Base-by-base conservation (phyloP, 2,329 filamentous ascomycete species). In the Rhinocladiella mackenziei region DNA sequence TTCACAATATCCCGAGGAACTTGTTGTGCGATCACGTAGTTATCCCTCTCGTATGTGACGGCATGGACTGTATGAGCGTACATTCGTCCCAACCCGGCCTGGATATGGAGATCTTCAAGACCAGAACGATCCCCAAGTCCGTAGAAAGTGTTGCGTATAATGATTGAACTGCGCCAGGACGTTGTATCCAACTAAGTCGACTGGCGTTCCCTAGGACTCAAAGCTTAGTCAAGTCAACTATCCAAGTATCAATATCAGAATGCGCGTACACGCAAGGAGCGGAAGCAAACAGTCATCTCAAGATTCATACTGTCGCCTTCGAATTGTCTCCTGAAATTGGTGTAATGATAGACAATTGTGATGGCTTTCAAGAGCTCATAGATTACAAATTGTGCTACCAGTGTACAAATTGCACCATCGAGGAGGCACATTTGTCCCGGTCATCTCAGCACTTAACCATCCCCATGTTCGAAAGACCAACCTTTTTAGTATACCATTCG, bases 21-120 rank as follows among this genome's bases (percentile, higher is more conserved):
- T 53, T 70, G 66, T 41, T 66, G 64, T 44, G 60, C 62, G 23
- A 69, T 58, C 5, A 68, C 65, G 39, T 62, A 66, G 38, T 68
- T 69, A 39, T 70, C 67, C 2, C 66, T 66, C 36, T 68, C 65
- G 20, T 64, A 63, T 0, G 64, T 66, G 14, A 45, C 40, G 9
- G 45, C 31, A 26, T 45, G 41, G 19, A 45, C 37, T 8, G 42
- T 15, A 34, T 52, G 40, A 10, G 41, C 49, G 23, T 52, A 52
- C 48, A 50, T 50, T 22, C 48, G 31, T 17, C 48, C 48, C 13
- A 50, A 50, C 4, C 48, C 54, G 1, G 54, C 57, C 39, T 58
- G 53, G 3, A 58, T 44, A 33, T 58, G 56, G 11, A 57, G 39
- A 46, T 57, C 51, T 44, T 58, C 56, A 5, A 58, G n/a, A 46